Percentiles rank a stretch among this genome's conserved stretches.
Conservation (phyloP, 2,329 filamentous ascomycete genomes). For the Arthrobotrys musiformis region DNA sequence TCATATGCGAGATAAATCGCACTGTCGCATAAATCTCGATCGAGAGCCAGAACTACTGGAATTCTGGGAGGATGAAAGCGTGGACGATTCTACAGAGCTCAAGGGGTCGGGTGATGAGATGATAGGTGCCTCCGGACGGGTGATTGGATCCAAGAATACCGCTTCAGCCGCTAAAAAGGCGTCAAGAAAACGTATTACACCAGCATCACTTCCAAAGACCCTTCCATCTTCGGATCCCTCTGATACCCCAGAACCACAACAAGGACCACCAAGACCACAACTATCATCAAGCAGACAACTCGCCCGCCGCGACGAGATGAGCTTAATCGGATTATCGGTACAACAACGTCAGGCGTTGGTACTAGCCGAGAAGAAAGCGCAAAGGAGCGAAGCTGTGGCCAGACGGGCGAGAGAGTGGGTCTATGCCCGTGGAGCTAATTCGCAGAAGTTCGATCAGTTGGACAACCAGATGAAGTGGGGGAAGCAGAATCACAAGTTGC, state of each 20-base stretch:
- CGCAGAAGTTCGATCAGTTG: conserved; percentile 38
- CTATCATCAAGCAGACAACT: conserved; percentile 12
- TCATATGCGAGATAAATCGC: conserved; percentile 62
- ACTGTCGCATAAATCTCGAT: conserved; percentile 61
- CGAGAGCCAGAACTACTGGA: conserved; percentile 61
- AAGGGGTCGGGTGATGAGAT: too few relatives aligned
- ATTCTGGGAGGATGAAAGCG: conserved; percentile 59
- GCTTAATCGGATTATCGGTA: conserved; percentile 14
- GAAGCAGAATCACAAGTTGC: conserved; percentile 44
- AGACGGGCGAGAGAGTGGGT: conserved; percentile 43
- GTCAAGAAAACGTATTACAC: not conserved
- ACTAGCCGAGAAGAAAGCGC: conserved; percentile 44
- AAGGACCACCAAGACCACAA: not conserved
- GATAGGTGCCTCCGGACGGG: not conserved
- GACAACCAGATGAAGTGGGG: conserved; percentile 10
- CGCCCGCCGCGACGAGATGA: conserved; percentile 37
- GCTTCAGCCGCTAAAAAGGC: conserved; percentile 15
- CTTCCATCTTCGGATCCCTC: not conserved
- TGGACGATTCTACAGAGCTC: too few relatives aligned
- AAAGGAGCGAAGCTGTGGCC: conserved; percentile 38
- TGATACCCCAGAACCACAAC: conserved; percentile 3
- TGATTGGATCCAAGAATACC: conserved; percentile 27
- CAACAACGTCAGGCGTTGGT: conserved; percentile 41
- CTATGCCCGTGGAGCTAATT: conserved; percentile 23
- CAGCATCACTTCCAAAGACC: not conserved